These are phyloP conservation scores for Arachis hypogaea DNA, from an alignment of 306 rosid genomes.

Conservation along the genomic window DNA sequence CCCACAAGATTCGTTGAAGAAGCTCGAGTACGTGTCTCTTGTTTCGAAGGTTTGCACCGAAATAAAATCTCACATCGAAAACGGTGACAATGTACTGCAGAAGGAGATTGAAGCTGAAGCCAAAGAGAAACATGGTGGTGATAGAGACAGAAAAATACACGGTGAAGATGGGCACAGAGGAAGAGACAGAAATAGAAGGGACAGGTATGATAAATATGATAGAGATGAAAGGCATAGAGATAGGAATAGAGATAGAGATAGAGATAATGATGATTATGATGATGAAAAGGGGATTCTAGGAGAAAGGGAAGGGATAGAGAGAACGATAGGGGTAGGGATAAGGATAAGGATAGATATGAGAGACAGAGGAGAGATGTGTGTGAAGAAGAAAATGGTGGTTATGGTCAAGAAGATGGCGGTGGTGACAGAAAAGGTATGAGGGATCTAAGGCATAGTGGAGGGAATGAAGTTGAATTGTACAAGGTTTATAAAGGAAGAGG, in stretches of 20 bases:
- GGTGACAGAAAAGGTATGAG: slow-evolving; percentile 31
- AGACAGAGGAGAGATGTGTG: slow-evolving; percentile 40
- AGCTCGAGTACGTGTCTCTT: slow-evolving; percentile 73
- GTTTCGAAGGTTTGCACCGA: slow-evolving; percentile 82
- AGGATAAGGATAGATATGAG: slow-evolving; percentile 23
- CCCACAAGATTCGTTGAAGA: slow-evolving; percentile 58
- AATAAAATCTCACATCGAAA: slow-evolving; percentile 72
- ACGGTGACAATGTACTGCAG: slow-evolving; percentile 38
- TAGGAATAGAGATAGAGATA: neutral
- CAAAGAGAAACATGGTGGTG: too few relatives aligned
- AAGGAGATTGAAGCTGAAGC: too few relatives aligned
- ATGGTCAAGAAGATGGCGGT: slow-evolving; percentile 42
- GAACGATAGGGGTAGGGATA: neutral
- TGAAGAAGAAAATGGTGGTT: slow-evolving; percentile 39
- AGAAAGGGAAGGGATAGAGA: slow-evolving; percentile 15
- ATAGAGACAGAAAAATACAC: too few relatives aligned
- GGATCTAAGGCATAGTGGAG: slow-evolving; percentile 39
- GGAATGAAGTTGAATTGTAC: slow-evolving; percentile 69
- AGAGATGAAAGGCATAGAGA: too few relatives aligned
- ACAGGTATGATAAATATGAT: too few relatives aligned
- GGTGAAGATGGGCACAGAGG: too few relatives aligned
- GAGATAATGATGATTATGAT: neutral
- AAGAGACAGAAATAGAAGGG: too few relatives aligned
- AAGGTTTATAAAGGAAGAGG: slow-evolving; percentile 39
- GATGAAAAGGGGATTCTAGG: slow-evolving; percentile 12